Percentiles rank a stretch among this genome's conserved stretches.
Evolutionary conservation across 495 filamentous ascomycete species (phyloP).

Genomic region (Amniculicola lignicola): DNA sequence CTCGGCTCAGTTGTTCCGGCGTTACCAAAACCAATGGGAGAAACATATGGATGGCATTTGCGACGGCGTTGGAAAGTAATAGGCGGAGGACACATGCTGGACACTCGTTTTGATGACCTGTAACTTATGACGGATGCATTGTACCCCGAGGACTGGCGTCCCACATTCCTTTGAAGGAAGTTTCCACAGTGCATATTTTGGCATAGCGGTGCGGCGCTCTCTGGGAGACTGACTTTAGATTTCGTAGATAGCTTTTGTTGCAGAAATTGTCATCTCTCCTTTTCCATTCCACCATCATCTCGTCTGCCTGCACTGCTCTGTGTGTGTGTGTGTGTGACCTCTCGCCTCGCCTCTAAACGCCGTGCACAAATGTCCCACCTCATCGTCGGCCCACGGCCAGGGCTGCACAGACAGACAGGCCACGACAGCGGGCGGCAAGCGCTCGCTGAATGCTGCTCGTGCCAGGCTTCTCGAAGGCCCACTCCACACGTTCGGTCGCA

Average conservation of each 20-base stretch:
- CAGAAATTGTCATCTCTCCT: background rate
- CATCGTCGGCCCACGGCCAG: background rate
- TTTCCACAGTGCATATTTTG: background rate
- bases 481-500: background rate
- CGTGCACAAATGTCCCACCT: too few relatives aligned
- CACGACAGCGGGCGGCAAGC: too few relatives aligned
- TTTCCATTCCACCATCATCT: background rate
- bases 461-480: too few relatives aligned
- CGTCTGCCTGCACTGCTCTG: background rate
- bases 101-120: conserved; percentile 19
- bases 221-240: background rate
- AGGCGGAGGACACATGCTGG: conserved; percentile 3
- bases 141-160: too few relatives aligned
- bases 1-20: conserved; percentile 16
- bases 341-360: too few relatives aligned
- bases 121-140: too few relatives aligned
- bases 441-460: too few relatives aligned
- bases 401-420: too few relatives aligned
- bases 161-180: background rate
- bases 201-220: conserved; percentile 4
- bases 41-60: too few relatives aligned
- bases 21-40: conserved; percentile 3
- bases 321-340: too few relatives aligned
- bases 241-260: conserved; percentile 5
- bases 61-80: conserved; percentile 20